phyloP scores from a whole-genome alignment of 306 rosid species.

The Prunus mongolica region DNA sequence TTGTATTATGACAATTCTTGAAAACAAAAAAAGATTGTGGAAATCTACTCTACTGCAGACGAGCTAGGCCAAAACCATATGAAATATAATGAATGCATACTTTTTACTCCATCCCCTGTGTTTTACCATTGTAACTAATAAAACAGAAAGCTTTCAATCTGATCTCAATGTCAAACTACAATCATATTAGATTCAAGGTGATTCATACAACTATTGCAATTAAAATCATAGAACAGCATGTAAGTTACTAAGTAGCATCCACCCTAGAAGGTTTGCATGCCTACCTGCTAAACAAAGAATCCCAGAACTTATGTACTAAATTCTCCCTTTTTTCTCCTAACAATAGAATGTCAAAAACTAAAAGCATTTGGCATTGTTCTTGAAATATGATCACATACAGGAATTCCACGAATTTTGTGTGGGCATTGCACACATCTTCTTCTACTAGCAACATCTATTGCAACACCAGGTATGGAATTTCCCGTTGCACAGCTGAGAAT shows the following conservation, averaged over 20 bases:
- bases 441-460: not conserved
- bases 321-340: not conserved
- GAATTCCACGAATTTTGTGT: not conserved
- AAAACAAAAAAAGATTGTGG: too few species aligned
- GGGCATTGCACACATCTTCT: not conserved
- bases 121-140: not conserved
- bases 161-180: not conserved
- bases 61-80: too few species aligned
- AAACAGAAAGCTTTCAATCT: not conserved
- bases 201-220: not conserved
- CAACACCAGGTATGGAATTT: not conserved
- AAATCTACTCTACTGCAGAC: too few species aligned
- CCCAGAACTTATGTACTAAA: not conserved
- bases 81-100: too few species aligned
- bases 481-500: not conserved
- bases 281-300: not conserved
- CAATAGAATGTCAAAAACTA: not conserved
- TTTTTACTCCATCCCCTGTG: not conserved
- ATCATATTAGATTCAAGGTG: not conserved
- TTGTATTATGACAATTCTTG: too few species aligned
- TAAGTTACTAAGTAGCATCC: not conserved
- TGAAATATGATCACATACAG: not conserved
- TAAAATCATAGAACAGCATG: not conserved
- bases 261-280: not conserved
- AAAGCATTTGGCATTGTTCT: not conserved